Evolutionary conservation across 1,284 basidiomycete genomes (phyloP), one percentile per base, ranked within the genome.

Genomic region (Rhizopogon parksii): DNA sequence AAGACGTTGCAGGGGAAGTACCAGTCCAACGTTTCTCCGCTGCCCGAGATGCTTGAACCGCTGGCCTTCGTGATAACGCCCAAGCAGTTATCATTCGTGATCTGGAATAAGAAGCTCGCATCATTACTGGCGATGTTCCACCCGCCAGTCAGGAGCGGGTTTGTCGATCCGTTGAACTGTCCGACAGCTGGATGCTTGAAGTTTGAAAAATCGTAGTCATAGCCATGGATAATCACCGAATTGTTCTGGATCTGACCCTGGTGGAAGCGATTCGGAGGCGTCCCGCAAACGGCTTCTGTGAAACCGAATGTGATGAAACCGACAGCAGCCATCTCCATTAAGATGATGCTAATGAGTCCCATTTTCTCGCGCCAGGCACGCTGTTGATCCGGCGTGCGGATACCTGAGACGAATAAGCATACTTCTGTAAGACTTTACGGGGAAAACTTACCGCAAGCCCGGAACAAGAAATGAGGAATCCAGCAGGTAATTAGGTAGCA

Each of bases 291-390:
- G 47, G 85, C 75, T 64, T 94, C 82, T 3, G 95, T 98, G 75
- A 99, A 99, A n/a, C 96, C 95, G 71, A 99, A 99, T 2, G 95
- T 99, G 66, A 99, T 78, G 80, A 94, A 99, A 69, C 95, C 95
- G 65, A 99, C 96, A 43, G 76, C 80, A 19, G 88, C 87, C 95
- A 99, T 98, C 58, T 94, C 80, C 17, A 68, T 6, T 14, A 81
- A 66, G 60, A 96, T 91, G 68, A 98, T 79, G 57, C 77, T 74
- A 52, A 99, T 74, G 30, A 99, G 80, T 34, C 95, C 95, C 70
- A 98, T 95, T 76, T 99, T 99, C 71, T 99, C 95, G 56, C 96
- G 80, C 91, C 95, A 99, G 38, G 95, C 95, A 49, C 93, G 83
- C 69, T 95, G 93, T 60, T 91, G 89, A 59, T 99, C 96, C 0